phyloP scores from a whole-genome alignment of 352 stramenopile genomes.

The Globisporangium perplexum region DNA sequence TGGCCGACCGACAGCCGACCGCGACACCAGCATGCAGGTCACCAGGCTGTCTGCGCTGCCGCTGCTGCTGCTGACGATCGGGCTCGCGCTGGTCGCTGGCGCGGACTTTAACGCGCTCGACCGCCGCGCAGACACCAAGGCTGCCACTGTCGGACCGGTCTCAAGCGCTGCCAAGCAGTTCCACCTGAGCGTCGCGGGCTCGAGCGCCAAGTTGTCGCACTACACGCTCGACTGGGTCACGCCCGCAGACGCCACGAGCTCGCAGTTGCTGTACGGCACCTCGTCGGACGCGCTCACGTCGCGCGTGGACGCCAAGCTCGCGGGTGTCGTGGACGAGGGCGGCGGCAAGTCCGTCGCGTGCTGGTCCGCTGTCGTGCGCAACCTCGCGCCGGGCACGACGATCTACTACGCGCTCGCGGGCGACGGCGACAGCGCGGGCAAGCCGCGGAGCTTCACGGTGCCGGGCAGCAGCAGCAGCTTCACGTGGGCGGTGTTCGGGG shows the following conservation, averaged over 20 bases:
- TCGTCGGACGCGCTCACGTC: conserved; percentile 30
- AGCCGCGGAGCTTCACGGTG: conserved; percentile 42
- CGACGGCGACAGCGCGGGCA: conserved; percentile 1
- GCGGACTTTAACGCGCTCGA: conserved; percentile 4
- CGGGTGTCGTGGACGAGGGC: conserved; percentile 44
- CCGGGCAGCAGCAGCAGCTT: conserved; percentile 20
- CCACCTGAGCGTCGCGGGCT: conserved; percentile 53
- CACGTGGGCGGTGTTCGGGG: conserved; percentile 76
- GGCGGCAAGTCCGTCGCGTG: conserved; percentile 31
- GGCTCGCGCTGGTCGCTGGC: not conserved
- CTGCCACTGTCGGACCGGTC: too few relatives aligned
- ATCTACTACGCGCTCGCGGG: conserved; percentile 57
- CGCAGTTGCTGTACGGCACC: conserved; percentile 35
- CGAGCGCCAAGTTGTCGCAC: conserved; percentile 21
- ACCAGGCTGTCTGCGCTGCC: not conserved
- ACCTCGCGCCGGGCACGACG: conserved; percentile 34
- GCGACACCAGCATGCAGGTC: not conserved
- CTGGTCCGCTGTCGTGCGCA: conserved; percentile 51
- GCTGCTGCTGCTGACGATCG: conserved; percentile 1
- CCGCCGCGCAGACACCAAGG: not conserved
- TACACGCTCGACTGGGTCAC: conserved; percentile 80
- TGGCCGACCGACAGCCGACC: not conserved
- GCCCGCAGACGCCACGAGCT: conserved; percentile 20
- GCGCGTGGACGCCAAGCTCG: conserved; percentile 23
- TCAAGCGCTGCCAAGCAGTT: conserved; percentile 28